A percentile compares a stretch with the other conserved stretches of the same genome.
Conservation (phyloP, 2,329 filamentous ascomycete genomes). For the Lachnellula subtilissima region DNA sequence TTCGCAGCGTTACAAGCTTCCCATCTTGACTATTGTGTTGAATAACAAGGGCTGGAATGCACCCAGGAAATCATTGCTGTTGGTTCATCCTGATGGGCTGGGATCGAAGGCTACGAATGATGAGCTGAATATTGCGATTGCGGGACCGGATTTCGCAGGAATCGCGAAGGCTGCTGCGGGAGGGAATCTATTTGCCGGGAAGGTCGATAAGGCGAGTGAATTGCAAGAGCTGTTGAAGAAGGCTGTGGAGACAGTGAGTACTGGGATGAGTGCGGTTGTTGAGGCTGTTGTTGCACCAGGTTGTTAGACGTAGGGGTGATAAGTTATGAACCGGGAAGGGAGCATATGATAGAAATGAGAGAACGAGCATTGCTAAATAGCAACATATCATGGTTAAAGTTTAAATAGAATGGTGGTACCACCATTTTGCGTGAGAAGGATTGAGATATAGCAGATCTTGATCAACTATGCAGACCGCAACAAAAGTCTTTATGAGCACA, state of each 20-base stretch:
- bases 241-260: slow-evolving; percentile 54
- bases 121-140: slow-evolving; percentile 62
- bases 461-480: too few relatives aligned
- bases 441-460: too few relatives aligned
- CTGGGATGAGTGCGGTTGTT: slow-evolving; percentile 55
- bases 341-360: neutral
- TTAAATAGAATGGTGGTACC: too few relatives aligned
- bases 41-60: slow-evolving; percentile 71
- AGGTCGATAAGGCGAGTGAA: slow-evolving; percentile 52
- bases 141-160: slow-evolving; percentile 60
- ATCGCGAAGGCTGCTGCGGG: slow-evolving; percentile 63
- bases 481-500: too few relatives aligned
- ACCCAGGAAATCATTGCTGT: slow-evolving; percentile 53
- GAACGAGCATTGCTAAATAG: too few relatives aligned
- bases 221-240: slow-evolving; percentile 49
- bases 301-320: slow-evolving; percentile 14
- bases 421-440: too few relatives aligned
- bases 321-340: neutral
- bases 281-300: slow-evolving; percentile 38
- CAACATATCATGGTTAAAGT: too few relatives aligned
- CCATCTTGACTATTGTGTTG: slow-evolving; percentile 60
- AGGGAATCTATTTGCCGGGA: slow-evolving; percentile 56
- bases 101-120: slow-evolving; percentile 58
- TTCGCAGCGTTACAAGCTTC: slow-evolving; percentile 59
- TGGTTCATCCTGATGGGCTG: slow-evolving; percentile 61